A percentile compares a stretch with the other conserved stretches of the same genome.
phyloP scores from a whole-genome alignment of 345 rosid genomes.

The sweet orange (Citrus sinensis) region DNA sequence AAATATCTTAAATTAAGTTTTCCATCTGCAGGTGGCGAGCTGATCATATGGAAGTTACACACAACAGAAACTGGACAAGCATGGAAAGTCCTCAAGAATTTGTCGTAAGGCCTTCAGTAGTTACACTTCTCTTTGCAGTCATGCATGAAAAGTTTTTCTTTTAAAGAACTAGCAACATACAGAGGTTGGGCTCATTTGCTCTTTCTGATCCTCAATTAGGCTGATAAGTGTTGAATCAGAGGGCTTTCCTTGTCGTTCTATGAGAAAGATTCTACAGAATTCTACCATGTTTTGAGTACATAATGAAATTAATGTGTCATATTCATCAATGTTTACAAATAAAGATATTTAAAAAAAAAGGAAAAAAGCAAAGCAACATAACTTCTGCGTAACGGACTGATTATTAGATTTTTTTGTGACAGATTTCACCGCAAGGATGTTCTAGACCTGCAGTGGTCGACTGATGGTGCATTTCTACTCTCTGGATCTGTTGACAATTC shows the following conservation, averaged over 20 bases:
- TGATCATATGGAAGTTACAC: slow-evolving; percentile 84
- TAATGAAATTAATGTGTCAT: background rate
- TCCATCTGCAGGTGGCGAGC: slow-evolving; percentile 71
- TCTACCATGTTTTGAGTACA: background rate
- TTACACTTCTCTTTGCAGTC: slow-evolving; percentile 12
- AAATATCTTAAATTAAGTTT: slow-evolving; percentile 2
- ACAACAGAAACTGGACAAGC: slow-evolving; percentile 62
- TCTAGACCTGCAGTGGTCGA: slow-evolving; percentile 89
- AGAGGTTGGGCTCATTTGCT: background rate
- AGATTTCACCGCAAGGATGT: slow-evolving; percentile 97
- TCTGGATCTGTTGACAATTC: slow-evolving; percentile 99
- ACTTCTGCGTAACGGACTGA: background rate
- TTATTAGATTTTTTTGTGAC: slow-evolving; percentile 5
- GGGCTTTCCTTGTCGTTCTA: background rate
- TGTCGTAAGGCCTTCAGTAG: slow-evolving; percentile 51
- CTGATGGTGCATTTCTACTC: slow-evolving; percentile 64
- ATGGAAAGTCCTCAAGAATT: slow-evolving; percentile 81
- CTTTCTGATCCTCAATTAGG: background rate
- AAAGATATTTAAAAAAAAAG: background rate
- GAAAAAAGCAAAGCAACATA: background rate
- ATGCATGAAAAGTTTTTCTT: background rate
- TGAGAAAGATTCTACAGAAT: background rate
- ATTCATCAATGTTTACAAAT: background rate
- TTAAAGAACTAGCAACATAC: background rate
- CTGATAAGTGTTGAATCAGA: background rate